phyloP scores from a whole-genome alignment of 306 rosid species.

The Begonia fuchsioides region DNA sequence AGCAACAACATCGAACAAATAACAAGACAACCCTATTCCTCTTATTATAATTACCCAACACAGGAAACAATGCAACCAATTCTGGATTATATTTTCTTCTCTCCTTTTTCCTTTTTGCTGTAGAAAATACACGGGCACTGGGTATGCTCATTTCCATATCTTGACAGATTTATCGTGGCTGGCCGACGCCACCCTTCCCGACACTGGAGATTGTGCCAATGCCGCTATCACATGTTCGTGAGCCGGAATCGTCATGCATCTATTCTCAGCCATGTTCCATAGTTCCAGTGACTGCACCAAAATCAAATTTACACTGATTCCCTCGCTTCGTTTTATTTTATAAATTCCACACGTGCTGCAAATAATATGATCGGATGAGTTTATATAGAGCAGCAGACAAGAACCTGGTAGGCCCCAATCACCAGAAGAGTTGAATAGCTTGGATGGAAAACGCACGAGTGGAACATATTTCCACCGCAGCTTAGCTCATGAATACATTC shows the following conservation, averaged over 20 bases:
- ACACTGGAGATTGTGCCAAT: slow-evolving; percentile 63
- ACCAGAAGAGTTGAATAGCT: slow-evolving; percentile 74
- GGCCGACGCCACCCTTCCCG: slow-evolving; percentile 86
- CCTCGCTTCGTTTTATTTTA: no score
- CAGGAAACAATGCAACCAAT: background rate
- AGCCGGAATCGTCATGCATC: slow-evolving; percentile 57
- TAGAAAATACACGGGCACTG: slow-evolving; percentile 5
- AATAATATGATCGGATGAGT: no score
- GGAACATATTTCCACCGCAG: slow-evolving; percentile 60
- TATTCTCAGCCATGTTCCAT: slow-evolving; percentile 76
- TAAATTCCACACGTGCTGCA: no score
- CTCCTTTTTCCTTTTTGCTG: background rate
- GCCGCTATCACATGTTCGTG: slow-evolving; percentile 72
- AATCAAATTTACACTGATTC: no score
- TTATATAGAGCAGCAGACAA: slow-evolving; percentile 6
- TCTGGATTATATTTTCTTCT: background rate
- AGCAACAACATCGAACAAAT: no score
- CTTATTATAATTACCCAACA: background rate
- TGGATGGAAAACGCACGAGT: slow-evolving; percentile 78
- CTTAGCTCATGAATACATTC: slow-evolving; percentile 70
- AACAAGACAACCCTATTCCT: background rate
- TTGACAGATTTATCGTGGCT: slow-evolving; percentile 82
- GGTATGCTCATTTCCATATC: slow-evolving; percentile 54
- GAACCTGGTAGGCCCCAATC: slow-evolving; percentile 85
- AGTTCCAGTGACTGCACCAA: slow-evolving; percentile 72